Evolutionary conservation across 1,284 basidiomycete genomes (phyloP).

Genomic region (Laetiporus sulphureus): DNA sequence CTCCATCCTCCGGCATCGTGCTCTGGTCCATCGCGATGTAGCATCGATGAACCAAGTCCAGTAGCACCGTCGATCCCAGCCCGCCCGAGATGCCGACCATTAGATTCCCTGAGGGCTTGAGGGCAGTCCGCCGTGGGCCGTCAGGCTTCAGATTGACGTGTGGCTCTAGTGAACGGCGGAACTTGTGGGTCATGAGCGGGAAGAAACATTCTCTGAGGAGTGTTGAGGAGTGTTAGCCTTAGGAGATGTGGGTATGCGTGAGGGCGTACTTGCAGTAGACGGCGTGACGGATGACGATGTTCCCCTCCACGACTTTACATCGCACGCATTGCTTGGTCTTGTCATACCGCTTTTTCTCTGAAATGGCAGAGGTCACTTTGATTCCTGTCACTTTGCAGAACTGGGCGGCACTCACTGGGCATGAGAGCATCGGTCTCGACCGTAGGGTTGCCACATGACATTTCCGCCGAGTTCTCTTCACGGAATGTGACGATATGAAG

Average conservation of each 20-base stretch:
- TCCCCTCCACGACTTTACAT: slow-evolving; percentile 59
- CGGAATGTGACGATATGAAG: neutral
- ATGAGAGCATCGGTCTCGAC: slow-evolving; percentile 52
- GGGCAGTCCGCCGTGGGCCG: slow-evolving; percentile 40
- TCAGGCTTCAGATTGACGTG: slow-evolving; percentile 48
- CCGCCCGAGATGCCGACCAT: slow-evolving; percentile 70
- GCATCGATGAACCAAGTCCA: slow-evolving; percentile 60
- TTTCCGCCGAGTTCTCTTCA: neutral
- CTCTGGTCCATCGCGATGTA: slow-evolving; percentile 41
- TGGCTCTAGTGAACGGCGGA: slow-evolving; percentile 60
- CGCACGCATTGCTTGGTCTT: slow-evolving; percentile 59
- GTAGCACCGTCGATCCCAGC: slow-evolving; percentile 60
- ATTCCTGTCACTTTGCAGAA: neutral
- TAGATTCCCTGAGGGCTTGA: slow-evolving; percentile 62
- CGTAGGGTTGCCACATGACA: slow-evolving; percentile 51
- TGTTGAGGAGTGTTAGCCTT: neutral
- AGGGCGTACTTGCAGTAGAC: slow-evolving; percentile 73
- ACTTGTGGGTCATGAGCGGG: slow-evolving; percentile 53
- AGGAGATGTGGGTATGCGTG: slow-evolving; percentile 2
- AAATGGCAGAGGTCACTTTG: slow-evolving; percentile 2
- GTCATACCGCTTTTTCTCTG: slow-evolving; percentile 60
- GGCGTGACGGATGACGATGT: slow-evolving; percentile 68
- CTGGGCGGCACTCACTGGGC: slow-evolving; percentile 42
- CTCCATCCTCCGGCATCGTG: slow-evolving; percentile 36
- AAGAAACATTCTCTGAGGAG: slow-evolving; percentile 58